Percentiles rank a stretch among this genome's conserved stretches.
Evolutionary conservation across 2,329 filamentous ascomycete species (phyloP).

Genomic region (Raffaelea albimanens): DNA sequence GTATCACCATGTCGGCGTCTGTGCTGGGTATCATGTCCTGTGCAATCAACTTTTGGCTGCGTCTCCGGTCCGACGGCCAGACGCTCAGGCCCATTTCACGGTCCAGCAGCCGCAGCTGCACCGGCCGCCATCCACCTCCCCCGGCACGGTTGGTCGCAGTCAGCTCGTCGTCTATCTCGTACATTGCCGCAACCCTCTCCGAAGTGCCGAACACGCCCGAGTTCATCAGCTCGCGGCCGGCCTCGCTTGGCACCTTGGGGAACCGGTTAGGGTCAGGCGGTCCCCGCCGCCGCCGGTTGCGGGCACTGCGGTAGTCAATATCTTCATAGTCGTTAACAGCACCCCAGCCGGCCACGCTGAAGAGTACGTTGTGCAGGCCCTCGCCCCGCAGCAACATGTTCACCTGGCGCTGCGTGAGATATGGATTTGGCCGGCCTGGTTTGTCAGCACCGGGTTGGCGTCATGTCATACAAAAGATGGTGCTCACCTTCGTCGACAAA

Average conservation of each 20-base stretch:
- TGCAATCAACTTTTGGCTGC: conserved; percentile 56
- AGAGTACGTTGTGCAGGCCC: conserved; percentile 13
- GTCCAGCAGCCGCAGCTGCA: conserved; percentile 65
- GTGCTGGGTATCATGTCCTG: conserved; percentile 70
- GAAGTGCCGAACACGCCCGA: conserved; percentile 71
- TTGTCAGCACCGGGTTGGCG: no score
- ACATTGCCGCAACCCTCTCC: conserved; percentile 28
- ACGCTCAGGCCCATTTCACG: conserved; percentile 69
- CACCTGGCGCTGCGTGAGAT: conserved; percentile 15
- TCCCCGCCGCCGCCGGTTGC: conserved; percentile 30
- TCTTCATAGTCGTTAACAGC: conserved; percentile 15
- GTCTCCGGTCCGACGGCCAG: conserved; percentile 23
- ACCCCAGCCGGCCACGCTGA: conserved; percentile 6
- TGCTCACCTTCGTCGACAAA: conserved; percentile 10
- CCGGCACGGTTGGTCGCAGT: no score
- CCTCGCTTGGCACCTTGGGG: conserved; percentile 75
- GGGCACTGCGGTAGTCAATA: conserved; percentile 7
- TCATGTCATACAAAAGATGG: no score
- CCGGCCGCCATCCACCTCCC: conserved; percentile 25
- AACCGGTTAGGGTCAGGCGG: conserved; percentile 49
- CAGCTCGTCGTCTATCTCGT: no score
- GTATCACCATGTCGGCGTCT: conserved; percentile 75
- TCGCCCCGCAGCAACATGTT: conserved; percentile 16
- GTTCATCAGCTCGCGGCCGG: conserved; percentile 69
- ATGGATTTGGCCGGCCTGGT: conserved; percentile 2